phyloP scores from a whole-genome alignment of 257 asterid genomes.

The Jacaranda mimosifolia region DNA sequence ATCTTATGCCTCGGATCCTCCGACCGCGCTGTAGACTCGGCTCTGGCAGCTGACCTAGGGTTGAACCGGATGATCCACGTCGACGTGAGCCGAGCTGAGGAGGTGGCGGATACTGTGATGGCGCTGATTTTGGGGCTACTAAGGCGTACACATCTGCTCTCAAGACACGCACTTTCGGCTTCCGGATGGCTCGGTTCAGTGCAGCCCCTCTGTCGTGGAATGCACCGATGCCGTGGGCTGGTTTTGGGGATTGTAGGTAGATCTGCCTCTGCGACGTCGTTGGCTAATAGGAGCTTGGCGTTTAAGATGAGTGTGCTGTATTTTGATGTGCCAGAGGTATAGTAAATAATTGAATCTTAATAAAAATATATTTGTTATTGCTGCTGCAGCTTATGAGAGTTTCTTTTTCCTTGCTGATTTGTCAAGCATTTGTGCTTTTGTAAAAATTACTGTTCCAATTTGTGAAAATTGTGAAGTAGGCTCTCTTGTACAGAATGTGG shows the following conservation, averaged over 20 bases:
- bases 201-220: constrained; percentile 99
- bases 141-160: constrained; percentile 93
- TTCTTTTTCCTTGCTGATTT: background rate
- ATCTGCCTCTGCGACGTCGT: constrained; percentile 91
- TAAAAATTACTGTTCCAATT: background rate
- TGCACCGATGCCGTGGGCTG: constrained; percentile 64
- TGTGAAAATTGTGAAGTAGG: constrained; percentile 2
- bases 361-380: background rate
- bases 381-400: constrained; percentile 5
- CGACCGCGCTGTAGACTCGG: constrained; percentile 86
- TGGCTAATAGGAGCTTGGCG: constrained; percentile 92
- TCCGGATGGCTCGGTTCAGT: constrained; percentile 99
- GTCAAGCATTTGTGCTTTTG: background rate
- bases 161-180: constrained; percentile 86
- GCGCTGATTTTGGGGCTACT: constrained; percentile 88
- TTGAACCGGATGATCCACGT: constrained; percentile 81
- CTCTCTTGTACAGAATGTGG: background rate
- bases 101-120: constrained; percentile 99
- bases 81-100: constrained; percentile 93
- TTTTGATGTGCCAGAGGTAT: constrained; percentile 89
- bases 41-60: constrained; percentile 88
- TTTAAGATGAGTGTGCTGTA: constrained; percentile 96
- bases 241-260: constrained; percentile 96
- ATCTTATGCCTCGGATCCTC: constrained; percentile 95
- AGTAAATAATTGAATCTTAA: background rate